Conservation (phyloP, 192 early-diverging fungal genomes). For the Podila epigama region DNA sequence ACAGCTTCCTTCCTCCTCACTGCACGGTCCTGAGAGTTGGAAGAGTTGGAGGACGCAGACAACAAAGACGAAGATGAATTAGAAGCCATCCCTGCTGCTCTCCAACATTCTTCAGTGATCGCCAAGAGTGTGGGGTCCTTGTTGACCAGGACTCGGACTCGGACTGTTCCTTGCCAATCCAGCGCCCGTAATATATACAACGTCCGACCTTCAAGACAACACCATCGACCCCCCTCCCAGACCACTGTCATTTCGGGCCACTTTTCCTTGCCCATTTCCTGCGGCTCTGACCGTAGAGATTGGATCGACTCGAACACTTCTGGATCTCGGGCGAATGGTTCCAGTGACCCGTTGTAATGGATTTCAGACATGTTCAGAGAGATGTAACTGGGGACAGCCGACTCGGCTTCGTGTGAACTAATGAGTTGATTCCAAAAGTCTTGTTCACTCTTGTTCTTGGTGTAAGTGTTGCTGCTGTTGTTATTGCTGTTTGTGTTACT, state of each 20-base stretch:
- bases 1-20: too few relatives aligned
- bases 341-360: conserved; percentile 31
- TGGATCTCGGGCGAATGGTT: conserved; percentile 18
- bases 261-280: conserved; percentile 41
- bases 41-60: background rate
- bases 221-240: conserved; percentile 46
- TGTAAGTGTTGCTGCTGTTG: background rate
- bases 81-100: conserved; percentile 25
- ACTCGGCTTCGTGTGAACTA: background rate
- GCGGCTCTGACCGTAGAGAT: conserved; percentile 14
- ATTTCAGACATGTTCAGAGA: conserved; percentile 30
- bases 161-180: conserved; percentile 38
- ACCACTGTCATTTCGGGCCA: conserved; percentile 47
- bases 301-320: conserved; percentile 23
- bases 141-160: conserved; percentile 36
- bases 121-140: conserved; percentile 35
- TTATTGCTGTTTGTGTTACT: background rate
- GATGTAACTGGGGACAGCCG: conserved; percentile 18
- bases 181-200: conserved; percentile 39
- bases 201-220: conserved; percentile 42
- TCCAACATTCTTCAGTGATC: conserved; percentile 45
- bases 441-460: conserved; percentile 3
- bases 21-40: too few relatives aligned
- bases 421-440: conserved; percentile 17
- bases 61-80: background rate